Evolutionary conservation across 2,329 filamentous ascomycete genomes (phyloP).

Genomic region (Zalaria sp.): DNA sequence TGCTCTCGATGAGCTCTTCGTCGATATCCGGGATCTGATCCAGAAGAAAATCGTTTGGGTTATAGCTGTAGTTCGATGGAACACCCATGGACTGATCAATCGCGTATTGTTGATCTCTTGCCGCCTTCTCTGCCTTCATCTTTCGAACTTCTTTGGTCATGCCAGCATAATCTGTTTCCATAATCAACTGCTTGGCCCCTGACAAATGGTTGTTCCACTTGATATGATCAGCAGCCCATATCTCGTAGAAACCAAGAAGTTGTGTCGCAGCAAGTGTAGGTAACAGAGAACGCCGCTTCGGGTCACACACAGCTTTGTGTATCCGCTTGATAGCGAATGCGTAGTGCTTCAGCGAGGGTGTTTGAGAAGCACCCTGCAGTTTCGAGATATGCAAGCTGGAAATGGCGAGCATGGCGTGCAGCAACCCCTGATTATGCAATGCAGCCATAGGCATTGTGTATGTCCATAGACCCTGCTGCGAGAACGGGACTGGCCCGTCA

Average conservation of each 20-base stretch:
- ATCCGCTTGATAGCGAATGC: conserved; percentile 70
- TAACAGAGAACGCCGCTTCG: conserved; percentile 54
- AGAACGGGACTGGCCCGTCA: conserved; percentile 44
- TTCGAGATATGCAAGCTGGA: conserved; percentile 80
- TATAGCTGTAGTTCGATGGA: not conserved
- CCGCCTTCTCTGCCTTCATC: conserved; percentile 39
- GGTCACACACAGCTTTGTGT: conserved; percentile 58
- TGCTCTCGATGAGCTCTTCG: conserved; percentile 40
- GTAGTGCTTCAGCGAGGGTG: conserved; percentile 82
- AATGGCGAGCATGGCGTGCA: conserved; percentile 82
- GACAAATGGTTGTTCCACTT: conserved; percentile 92
- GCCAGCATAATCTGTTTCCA: conserved; percentile 64
- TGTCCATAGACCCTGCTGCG: conserved; percentile 48
- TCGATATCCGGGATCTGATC: conserved; percentile 33
- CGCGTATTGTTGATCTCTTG: conserved; percentile 2
- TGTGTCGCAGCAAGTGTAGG: conserved; percentile 80
- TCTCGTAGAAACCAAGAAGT: conserved; percentile 80
- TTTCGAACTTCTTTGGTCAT: conserved; percentile 59
- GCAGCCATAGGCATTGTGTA: conserved; percentile 75
- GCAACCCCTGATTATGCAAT: conserved; percentile 68
- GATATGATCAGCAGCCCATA: conserved; percentile 84
- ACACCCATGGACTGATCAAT: not conserved
- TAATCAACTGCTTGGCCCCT: conserved; percentile 68
- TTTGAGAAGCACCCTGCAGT: conserved; percentile 58
- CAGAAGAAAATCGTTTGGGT: conserved; percentile 12